Conservation (phyloP, 1,284 basidiomycete species). For the Cystobasidium slooffiae region DNA sequence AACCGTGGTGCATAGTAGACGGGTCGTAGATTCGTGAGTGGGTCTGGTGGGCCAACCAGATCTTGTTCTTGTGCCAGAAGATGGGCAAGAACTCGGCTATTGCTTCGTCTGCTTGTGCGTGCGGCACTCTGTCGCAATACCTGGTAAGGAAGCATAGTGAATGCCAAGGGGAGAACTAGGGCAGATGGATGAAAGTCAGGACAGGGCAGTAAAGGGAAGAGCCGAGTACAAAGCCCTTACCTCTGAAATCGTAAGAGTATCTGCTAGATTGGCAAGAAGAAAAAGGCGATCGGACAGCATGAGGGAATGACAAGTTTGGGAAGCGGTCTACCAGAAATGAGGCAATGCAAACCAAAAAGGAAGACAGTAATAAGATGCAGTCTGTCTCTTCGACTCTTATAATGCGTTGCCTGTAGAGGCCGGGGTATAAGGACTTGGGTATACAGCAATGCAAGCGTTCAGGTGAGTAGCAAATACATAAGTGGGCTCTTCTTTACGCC, state of each 20-base stretch:
- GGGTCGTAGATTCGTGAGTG: constrained; percentile 53
- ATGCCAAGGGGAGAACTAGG: background rate
- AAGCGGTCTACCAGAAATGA: background rate
- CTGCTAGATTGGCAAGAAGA: background rate
- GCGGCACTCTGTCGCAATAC: background rate
- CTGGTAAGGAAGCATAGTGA: constrained; percentile 1
- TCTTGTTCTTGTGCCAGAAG: constrained; percentile 42
- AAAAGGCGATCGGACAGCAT: background rate
- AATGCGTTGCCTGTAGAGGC: too few relatives aligned
- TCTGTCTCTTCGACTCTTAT: too few relatives aligned
- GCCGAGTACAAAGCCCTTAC: too few relatives aligned
- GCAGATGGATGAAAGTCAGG: background rate
- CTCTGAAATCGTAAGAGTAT: background rate
- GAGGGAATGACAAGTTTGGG: background rate
- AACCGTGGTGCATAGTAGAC: constrained; percentile 52
- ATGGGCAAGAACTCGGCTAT: constrained; percentile 20
- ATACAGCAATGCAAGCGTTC: too few relatives aligned
- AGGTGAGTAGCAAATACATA: background rate
- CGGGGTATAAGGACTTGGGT: too few relatives aligned
- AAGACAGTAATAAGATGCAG: too few relatives aligned
- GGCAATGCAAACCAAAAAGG: too few relatives aligned
- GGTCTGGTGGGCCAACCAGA: constrained; percentile 52
- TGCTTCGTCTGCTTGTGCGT: constrained; percentile 1
- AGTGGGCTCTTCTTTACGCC: background rate
- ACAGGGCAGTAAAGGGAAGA: background rate